Evolutionary conservation across 768 basidiomycete genomes (phyloP), one percentile per base, ranked within the genome.

Genomic region (Amanita molliuscula): DNA sequence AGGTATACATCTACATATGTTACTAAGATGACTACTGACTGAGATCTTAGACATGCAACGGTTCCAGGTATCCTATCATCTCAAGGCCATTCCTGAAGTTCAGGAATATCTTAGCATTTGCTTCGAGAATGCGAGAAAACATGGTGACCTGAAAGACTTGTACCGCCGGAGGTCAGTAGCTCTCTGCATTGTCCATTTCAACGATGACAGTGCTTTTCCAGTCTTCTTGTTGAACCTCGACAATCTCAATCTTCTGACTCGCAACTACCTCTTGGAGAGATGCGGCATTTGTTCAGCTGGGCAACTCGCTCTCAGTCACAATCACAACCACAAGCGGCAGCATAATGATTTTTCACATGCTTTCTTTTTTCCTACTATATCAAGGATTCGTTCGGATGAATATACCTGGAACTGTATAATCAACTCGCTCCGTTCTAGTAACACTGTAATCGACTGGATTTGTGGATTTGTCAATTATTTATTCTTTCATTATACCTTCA

Each of bases 11-110:
- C 33, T 35, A n/a, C n/a, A n/a, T n/a, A 37, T 20, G 28, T 20
- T 34, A 2, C 26, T n/a, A 26, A 20, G 5, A 29, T 35, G 42
- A 16, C 40, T 9, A 18, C 44, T 10, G 28, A 29, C 38, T 44
- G 53, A 44, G 36, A 33, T 55, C 48, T n/a, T 58, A 83, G 91
- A 94, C 63, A 88, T 94, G 79, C 90, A 91, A 65, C 85, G 91
- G 20, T 94, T 94, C 70, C 92, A 96, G 63, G 77, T 81, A 7
- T 74, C 82, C 4, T 95, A 88, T 71, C 84, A 82, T 56, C 76
- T 98, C 46, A 88, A 89, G 60, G 85, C 84, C 54, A 85, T 99
- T 8, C 82, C 84, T 2, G 94, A 96, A 64, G 83, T 92, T 5
- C 93, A 97, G 61, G 74, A 78, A 46, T 93, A 82, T 61, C 70